Conservation (phyloP, 306 rosid species). For the Pterocarpus santalinus region DNA sequence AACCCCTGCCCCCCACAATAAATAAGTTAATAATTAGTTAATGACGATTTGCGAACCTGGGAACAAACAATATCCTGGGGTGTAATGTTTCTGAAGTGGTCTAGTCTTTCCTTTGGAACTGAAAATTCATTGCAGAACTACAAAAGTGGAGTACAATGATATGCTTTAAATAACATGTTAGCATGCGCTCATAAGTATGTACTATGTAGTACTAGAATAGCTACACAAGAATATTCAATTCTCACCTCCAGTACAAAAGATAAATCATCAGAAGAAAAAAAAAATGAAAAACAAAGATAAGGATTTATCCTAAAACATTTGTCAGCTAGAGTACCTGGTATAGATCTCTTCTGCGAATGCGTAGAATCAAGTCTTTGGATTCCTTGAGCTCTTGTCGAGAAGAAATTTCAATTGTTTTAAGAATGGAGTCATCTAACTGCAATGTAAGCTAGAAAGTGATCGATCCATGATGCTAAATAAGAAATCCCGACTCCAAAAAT, state of each 20-base stretch:
- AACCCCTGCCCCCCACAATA: neutral
- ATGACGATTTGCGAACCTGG: constrained; percentile 61
- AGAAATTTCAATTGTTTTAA: constrained; percentile 69
- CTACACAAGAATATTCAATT: neutral
- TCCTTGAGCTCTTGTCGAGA: constrained; percentile 69
- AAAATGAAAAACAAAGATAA: neutral
- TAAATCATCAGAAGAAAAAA: neutral
- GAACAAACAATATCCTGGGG: constrained; percentile 89
- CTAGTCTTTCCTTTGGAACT: constrained; percentile 81
- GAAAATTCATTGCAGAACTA: constrained; percentile 93
- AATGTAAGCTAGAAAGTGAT: constrained; percentile 36
- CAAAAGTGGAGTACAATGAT: constrained; percentile 39
- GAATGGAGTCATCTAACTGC: constrained; percentile 84
- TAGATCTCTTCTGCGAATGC: constrained; percentile 82
- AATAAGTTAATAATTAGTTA: neutral
- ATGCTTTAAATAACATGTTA: neutral
- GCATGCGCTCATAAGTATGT: constrained; percentile 1
- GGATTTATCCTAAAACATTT: constrained; percentile 9
- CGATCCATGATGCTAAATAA: constrained; percentile 26
- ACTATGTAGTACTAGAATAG: neutral
- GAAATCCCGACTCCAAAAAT: constrained; percentile 32
- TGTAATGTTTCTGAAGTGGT: constrained; percentile 68
- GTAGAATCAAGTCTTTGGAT: constrained; percentile 76
- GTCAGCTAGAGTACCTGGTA: constrained; percentile 66
- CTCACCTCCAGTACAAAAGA: neutral